phyloP scores from a whole-genome alignment of 768 basidiomycete genomes.

The Tricholoma hemisulphureum region DNA sequence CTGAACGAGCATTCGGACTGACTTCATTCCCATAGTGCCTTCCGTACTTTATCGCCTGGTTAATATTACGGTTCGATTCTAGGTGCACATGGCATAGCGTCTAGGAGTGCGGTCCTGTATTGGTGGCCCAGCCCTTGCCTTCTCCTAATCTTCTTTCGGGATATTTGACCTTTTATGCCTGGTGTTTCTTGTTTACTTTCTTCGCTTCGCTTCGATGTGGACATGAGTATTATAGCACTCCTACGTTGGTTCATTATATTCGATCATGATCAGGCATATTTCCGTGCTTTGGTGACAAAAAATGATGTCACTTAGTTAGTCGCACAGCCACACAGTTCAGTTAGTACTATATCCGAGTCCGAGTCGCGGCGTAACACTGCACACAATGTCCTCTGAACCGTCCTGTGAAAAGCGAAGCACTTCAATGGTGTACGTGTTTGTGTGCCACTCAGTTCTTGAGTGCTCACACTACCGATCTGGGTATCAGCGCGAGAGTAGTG shows the following conservation, averaged over 20 bases:
- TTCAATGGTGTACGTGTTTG: not conserved
- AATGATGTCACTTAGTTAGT: not conserved
- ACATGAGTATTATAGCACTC: not conserved
- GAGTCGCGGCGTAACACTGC: not conserved
- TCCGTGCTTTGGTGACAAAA: too few species aligned
- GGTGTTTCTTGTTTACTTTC: not conserved
- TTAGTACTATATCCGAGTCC: not conserved
- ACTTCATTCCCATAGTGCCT: not conserved
- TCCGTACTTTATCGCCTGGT: not conserved
- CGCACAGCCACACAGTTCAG: not conserved
- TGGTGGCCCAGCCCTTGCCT: not conserved
- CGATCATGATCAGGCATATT: not conserved
- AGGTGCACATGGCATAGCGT: not conserved
- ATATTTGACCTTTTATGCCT: not conserved
- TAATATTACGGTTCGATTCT: not conserved
- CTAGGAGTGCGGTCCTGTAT: not conserved
- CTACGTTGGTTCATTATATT: not conserved
- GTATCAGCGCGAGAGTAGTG: conserved; percentile 45
- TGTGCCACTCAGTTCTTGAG: not conserved
- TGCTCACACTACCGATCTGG: too few species aligned
- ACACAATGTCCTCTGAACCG: not conserved
- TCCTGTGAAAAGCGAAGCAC: not conserved
- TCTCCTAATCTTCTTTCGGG: not conserved
- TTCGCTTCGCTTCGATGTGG: not conserved
- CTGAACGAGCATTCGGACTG: conserved; percentile 3